Evolutionary conservation across 208 protist genomes (phyloP).

Genomic region (Trypanosoma platydactyli): DNA sequence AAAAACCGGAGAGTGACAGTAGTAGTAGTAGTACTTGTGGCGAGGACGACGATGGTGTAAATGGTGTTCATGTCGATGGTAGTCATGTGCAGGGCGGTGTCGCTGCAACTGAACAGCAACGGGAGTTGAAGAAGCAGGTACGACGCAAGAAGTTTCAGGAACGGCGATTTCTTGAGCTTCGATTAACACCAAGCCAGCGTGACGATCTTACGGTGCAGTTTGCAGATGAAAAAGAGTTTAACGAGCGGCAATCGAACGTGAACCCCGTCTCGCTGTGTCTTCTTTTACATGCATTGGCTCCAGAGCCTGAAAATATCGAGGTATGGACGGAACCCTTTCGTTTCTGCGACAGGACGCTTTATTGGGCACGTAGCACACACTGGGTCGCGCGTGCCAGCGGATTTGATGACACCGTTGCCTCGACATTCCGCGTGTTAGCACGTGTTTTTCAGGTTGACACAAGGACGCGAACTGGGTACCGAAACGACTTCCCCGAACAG

Average conservation of each 20-base stretch:
- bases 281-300: conserved; percentile 59
- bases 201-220: conserved; percentile 83
- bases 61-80: conserved; percentile 2
- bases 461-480: conserved; percentile 41
- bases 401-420: conserved; percentile 59
- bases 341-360: conserved; percentile 72
- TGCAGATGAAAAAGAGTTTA: conserved; percentile 46
- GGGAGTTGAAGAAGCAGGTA: conserved; percentile 64
- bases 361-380: conserved; percentile 70
- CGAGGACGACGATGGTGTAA: conserved; percentile 18
- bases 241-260: conserved; percentile 39
- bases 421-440: conserved; percentile 62
- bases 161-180: conserved; percentile 68
- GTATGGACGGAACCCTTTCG: conserved; percentile 87
- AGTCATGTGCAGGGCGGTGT: not conserved
- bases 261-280: conserved; percentile 73
- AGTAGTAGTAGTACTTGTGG: conserved; percentile 37
- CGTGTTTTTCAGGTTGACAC: conserved; percentile 84
- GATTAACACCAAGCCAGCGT: conserved; percentile 44
- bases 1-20: conserved; percentile 39
- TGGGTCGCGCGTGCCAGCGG: conserved; percentile 80
- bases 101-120: conserved; percentile 35
- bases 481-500: conserved; percentile 73
- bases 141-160: conserved; percentile 83
- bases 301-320: conserved; percentile 56